Base-by-base conservation (phyloP, 257 asterid genomes). In the Rauvolfia tetraphylla region DNA sequence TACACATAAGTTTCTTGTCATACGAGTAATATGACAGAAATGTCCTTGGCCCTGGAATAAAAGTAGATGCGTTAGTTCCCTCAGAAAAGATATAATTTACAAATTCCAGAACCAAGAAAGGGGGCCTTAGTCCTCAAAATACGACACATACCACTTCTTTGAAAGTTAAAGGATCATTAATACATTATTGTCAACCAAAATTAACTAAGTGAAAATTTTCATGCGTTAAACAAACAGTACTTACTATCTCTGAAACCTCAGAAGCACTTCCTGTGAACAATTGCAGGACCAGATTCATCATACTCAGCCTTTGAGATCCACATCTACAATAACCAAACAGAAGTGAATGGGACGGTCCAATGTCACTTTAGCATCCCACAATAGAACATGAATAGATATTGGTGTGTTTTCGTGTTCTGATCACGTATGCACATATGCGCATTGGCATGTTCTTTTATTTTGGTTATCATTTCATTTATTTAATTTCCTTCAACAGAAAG, bases 191-290 rank as follows among this genome's bases (percentile, higher is more conserved):
- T 4, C 22, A 7, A 17, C 4, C 4, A 7, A 49, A 49, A 1
- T 49, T 13, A 49, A 2, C 15, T 2, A 0, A 49, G 11, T 14
- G 23, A 13, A 4, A 49, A 1, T 3, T 12, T 49, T 49, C 2
- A 49, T 49, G 15, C 22, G 4, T 2, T 13, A 49, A 49, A 49
- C 56, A 49, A 49, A 46, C 9, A 8, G 33, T 23, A 57, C 33
- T 57, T 9, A 23, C 63, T 7, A n/a, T 57, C 8, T 7, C 11
- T 31, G 14, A 18, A 63, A 23, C 68, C 54, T 87, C 80, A 86
- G 84, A 87, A 87, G 81, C 92, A 86, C 81, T 86, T 87, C 83
- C 91, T 84, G 79, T 89, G 94, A 78, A 89, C 94, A 53, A 89
- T 85, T 63, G 92, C 85, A 54, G 94, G 92, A 53, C 94, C 92